A percentile compares a stretch with the other conserved stretches of the same genome.
phyloP scores from a whole-genome alignment of 176 grass and related monocot species.

The Triticum timopheevii region DNA sequence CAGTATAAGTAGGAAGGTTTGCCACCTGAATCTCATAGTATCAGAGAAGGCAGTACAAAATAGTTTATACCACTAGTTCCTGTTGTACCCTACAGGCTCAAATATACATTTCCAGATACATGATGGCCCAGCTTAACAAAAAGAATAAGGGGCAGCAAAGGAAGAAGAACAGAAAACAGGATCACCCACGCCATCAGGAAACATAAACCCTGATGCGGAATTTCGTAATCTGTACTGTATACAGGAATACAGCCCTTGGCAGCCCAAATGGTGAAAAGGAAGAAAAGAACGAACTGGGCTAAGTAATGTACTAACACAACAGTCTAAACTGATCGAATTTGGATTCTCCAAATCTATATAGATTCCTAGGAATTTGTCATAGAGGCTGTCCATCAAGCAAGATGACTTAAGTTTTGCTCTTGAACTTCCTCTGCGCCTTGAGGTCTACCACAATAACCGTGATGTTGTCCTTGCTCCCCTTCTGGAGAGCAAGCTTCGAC shows the following conservation, averaged over 20 bases:
- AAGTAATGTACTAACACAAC: conserved; percentile 45
- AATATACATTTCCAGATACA: conserved; percentile 67
- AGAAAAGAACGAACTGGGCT: conserved; percentile 42
- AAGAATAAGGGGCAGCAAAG: conserved; percentile 37
- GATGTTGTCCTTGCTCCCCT: conserved; percentile 97
- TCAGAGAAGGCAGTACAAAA: conserved; percentile 37
- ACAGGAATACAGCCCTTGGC: conserved; percentile 53
- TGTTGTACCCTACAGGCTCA: conserved; percentile 44
- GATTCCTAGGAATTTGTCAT: conserved; percentile 38
- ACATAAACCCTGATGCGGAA: conserved; percentile 40
- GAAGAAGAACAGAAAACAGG: conserved; percentile 45
- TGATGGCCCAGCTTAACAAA: conserved; percentile 60
- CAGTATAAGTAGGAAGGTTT: background rate
- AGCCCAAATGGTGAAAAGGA: conserved; percentile 33
- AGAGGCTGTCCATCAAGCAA: conserved; percentile 32
- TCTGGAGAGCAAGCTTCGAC: conserved; percentile 74
- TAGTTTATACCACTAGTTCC: conserved; percentile 34
- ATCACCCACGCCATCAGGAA: conserved; percentile 45
- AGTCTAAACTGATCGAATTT: conserved; percentile 45
- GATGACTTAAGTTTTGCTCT: conserved; percentile 62
- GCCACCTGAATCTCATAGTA: conserved; percentile 18
- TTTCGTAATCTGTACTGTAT: conserved; percentile 48
- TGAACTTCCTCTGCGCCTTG: conserved; percentile 91
- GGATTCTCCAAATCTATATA: conserved; percentile 49
- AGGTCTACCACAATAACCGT: conserved; percentile 83